Conservation (phyloP, 352 stramenopile species). For the Globisporangium perplexum region DNA sequence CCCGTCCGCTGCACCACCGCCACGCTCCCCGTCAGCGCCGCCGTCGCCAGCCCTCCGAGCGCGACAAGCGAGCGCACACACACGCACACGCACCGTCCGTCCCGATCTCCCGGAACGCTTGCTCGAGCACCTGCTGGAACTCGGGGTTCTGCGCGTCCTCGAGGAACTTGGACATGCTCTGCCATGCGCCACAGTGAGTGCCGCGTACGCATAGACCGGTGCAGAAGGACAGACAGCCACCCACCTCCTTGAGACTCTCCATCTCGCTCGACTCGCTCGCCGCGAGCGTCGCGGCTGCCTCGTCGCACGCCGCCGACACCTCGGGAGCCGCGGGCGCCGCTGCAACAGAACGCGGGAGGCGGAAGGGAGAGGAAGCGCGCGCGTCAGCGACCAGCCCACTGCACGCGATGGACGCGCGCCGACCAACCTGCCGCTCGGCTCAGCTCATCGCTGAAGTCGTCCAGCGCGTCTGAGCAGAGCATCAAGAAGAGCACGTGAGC, state of each 20-base stretch:
- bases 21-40: too few species aligned
- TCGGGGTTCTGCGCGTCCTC: constrained; percentile 83
- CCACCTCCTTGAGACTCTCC: constrained; percentile 58
- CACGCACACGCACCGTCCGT: constrained; percentile 51
- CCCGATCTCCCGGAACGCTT: constrained; percentile 81
- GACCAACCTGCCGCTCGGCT: constrained; percentile 14
- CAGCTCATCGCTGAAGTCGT: constrained; percentile 79
- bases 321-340: constrained; percentile 23
- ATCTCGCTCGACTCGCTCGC: constrained; percentile 51
- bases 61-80: too few species aligned
- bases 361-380: background rate
- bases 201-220: background rate
- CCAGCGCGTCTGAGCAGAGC: constrained; percentile 52
- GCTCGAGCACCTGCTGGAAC: constrained; percentile 83
- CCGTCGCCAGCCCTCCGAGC: too few species aligned
- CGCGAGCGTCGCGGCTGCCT: constrained; percentile 41
- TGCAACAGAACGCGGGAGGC: constrained; percentile 10
- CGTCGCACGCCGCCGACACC: constrained; percentile 32
- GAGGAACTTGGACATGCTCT: constrained; percentile 86
- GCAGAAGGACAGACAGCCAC: too few species aligned
- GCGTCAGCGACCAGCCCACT: too few species aligned
- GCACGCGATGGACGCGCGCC: too few species aligned
- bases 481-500: background rate
- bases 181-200: background rate
- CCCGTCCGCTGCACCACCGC: constrained; percentile 29